Percentiles rank a stretch among this genome's conserved stretches.
Conservation (phyloP, 2,329 filamentous ascomycete species). For the Phaeosphaeriaceae sp. region DNA sequence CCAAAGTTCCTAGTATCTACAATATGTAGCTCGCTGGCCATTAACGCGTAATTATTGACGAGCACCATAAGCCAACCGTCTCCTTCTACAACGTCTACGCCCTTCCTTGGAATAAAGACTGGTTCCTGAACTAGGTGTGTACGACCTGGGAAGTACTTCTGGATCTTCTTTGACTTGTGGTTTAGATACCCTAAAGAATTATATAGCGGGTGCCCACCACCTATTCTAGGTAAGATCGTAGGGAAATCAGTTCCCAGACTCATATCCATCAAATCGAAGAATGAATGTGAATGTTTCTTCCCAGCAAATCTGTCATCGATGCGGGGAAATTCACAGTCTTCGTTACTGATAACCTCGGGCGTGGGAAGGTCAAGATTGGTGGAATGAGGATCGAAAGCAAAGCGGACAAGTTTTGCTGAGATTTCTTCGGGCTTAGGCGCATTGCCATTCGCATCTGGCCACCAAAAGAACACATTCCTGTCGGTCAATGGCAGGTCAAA, state of each 20-base stretch:
- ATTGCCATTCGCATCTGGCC: slow-evolving; percentile 44
- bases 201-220: slow-evolving; percentile 54
- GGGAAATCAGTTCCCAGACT: slow-evolving; percentile 42
- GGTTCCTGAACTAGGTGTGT: slow-evolving; percentile 57
- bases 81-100: slow-evolving; percentile 48
- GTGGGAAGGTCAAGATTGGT: slow-evolving; percentile 27
- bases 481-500: slow-evolving; percentile 49
- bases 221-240: slow-evolving; percentile 32
- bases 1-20: slow-evolving; percentile 40
- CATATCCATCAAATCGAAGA: slow-evolving; percentile 54
- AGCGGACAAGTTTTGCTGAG: slow-evolving; percentile 27
- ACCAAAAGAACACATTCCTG: slow-evolving; percentile 54
- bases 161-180: slow-evolving; percentile 42
- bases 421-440: slow-evolving; percentile 32
- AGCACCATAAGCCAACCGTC: slow-evolving; percentile 58
- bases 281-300: slow-evolving; percentile 38
- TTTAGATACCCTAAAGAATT: slow-evolving; percentile 57
- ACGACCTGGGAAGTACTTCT: slow-evolving; percentile 55
- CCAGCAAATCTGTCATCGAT: slow-evolving; percentile 51
- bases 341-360: slow-evolving; percentile 33
- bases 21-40: slow-evolving; percentile 39
- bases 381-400: slow-evolving; percentile 41
- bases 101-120: slow-evolving; percentile 54
- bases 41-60: slow-evolving; percentile 25
- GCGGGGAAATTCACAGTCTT: slow-evolving; percentile 50